Conservation (phyloP, 2,329 filamentous ascomycete species). For the Neopestalotiopsis sp. region DNA sequence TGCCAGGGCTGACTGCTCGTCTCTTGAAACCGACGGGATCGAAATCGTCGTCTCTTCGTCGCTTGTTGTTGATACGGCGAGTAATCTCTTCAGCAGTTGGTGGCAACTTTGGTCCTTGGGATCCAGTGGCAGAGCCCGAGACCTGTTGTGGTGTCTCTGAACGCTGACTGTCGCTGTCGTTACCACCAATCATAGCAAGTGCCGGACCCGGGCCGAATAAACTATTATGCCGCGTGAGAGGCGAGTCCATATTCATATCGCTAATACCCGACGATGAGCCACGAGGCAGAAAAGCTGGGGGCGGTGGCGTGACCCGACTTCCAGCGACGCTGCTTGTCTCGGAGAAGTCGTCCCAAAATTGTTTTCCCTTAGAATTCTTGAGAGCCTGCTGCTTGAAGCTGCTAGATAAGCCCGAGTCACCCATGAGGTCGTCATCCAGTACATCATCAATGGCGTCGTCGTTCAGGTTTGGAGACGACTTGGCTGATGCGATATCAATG, state of each 20-base stretch:
- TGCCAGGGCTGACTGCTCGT: slow-evolving; percentile 86
- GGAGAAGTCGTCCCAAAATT: slow-evolving; percentile 82
- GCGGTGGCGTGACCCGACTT: slow-evolving; percentile 57
- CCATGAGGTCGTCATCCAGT: slow-evolving; percentile 72
- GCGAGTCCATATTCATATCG: slow-evolving; percentile 76
- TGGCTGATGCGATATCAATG: slow-evolving; percentile 59
- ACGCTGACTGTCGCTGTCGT: slow-evolving; percentile 33
- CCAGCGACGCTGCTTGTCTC: slow-evolving; percentile 63
- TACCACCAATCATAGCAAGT: slow-evolving; percentile 39
- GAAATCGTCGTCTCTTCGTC: slow-evolving; percentile 89
- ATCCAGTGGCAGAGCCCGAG: slow-evolving; percentile 35
- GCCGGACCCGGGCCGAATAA: slow-evolving; percentile 36
- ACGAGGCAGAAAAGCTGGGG: slow-evolving; percentile 67
- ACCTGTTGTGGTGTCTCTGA: slow-evolving; percentile 47
- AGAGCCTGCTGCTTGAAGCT: slow-evolving; percentile 79
- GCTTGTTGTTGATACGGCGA: slow-evolving; percentile 78
- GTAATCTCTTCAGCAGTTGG: slow-evolving; percentile 77
- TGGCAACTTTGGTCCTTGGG: slow-evolving; percentile 44
- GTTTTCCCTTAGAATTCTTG: slow-evolving; percentile 72
- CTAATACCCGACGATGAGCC: slow-evolving; percentile 66
- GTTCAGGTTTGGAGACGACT: slow-evolving; percentile 71
- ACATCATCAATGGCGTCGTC: slow-evolving; percentile 73
- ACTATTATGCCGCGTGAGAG: slow-evolving; percentile 46
- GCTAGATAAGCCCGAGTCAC: slow-evolving; percentile 61
- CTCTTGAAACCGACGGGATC: slow-evolving; percentile 89